Evolutionary conservation across 2,329 filamentous ascomycete genomes (phyloP), one percentile per base, ranked within the genome.

Genomic region (Alternaria sp.): DNA sequence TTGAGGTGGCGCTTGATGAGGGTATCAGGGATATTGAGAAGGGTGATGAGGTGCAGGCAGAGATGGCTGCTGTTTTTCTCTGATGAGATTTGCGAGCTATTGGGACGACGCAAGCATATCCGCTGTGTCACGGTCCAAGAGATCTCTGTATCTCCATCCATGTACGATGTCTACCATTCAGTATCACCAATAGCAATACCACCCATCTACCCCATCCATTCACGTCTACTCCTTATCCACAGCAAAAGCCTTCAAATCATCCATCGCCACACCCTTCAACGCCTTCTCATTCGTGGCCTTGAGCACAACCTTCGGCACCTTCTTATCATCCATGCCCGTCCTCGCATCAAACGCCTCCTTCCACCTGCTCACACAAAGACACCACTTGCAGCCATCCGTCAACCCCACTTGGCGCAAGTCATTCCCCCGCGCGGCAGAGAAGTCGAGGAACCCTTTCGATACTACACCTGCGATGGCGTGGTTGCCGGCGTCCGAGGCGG

Each of bases 391-490:
- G 8, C 88, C 87, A 12, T 81, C 84, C 19, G 81, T 86, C 58
- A 90, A 81, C 4, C 87, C 87, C 19, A 83, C 82, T 6, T 76
- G 70, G 23, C 86, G 83, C 32, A 90, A 80, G 70, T 90, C 86
- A 71, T 90, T 90, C 43, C 87, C 88, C 40, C 83, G 82, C 5
- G 82, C 81, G 17, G 87, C 86, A 30, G 83, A 84, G 80, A 87
- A 90, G 72, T 89, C 86, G 32, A 90, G 85, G 75, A 90, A 90
- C 68, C 87, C 85, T 62, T 88, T 83, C 9, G 86, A 87, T 1
- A 90, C 80, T 26, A 87, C 70, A 68, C 82, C 85, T 1, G 87
- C 88, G 23, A 90, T 81, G 25, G 85, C 84, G 73, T 90, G 88
- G 75, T 89, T 89, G 21, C 88, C 88, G 17, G 77, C 79, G 70